A percentile compares a stretch with the other conserved stretches of the same genome.
phyloP scores from a whole-genome alignment of 2,329 filamentous ascomycete genomes.

The Colletotrichum echinochloae region DNA sequence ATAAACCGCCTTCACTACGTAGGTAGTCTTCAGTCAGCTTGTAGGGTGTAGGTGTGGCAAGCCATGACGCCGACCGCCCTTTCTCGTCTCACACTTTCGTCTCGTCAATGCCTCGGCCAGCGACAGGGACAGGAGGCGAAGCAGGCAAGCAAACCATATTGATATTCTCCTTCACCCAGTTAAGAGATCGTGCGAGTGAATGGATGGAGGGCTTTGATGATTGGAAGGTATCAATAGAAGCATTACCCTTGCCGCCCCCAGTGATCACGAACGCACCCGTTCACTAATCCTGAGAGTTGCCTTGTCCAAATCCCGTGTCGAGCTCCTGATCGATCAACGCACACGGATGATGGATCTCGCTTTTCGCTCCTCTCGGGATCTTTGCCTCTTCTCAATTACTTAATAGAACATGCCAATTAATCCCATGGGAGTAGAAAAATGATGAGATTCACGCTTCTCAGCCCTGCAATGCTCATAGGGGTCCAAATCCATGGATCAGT shows the following conservation, averaged over 20 bases:
- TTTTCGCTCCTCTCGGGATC: not conserved
- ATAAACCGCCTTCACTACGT: not conserved
- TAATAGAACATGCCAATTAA: too few relatives aligned
- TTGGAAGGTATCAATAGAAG: not conserved
- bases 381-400: not conserved
- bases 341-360: not conserved
- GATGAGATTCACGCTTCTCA: not conserved
- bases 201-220: not conserved
- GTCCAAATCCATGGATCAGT: constrained; percentile 4
- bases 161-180: not conserved
- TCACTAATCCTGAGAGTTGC: not conserved
- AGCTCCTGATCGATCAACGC: not conserved
- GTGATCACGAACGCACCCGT: not conserved
- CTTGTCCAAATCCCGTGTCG: not conserved
- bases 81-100: constrained; percentile 6
- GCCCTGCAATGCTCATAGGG: not conserved
- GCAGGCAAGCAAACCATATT: not conserved
- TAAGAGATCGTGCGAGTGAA: not conserved
- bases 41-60: not conserved
- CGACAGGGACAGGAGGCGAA: not conserved
- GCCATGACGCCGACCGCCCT: not conserved
- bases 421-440: not conserved
- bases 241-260: not conserved
- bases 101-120: constrained; percentile 18
- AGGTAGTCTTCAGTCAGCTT: not conserved